A percentile compares a stretch with the other conserved stretches of the same genome.
Evolutionary conservation across 2,329 filamentous ascomycete genomes (phyloP).

Genomic region (Xylaria sp.): DNA sequence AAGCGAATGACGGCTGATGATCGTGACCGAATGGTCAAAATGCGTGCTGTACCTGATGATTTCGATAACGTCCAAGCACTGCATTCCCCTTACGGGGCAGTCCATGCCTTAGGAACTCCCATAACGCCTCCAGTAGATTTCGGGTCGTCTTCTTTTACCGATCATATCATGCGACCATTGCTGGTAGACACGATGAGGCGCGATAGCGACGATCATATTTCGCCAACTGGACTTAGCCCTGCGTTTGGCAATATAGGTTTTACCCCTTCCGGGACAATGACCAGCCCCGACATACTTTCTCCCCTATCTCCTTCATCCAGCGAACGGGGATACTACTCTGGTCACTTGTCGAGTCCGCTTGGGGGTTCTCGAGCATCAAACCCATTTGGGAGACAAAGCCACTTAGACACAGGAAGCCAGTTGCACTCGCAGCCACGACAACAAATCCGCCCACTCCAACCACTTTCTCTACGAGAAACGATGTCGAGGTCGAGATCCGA

Average conservation of each 20-base stretch:
- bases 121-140: conserved; percentile 57
- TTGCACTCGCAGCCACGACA: conserved; percentile 53
- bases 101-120: conserved; percentile 57
- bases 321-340: conserved; percentile 60
- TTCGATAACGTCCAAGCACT: conserved; percentile 74
- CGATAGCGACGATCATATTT: conserved; percentile 68
- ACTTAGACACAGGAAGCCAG: conserved; percentile 53
- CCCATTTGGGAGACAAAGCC: conserved; percentile 57
- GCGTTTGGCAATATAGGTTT: conserved; percentile 72
- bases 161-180: conserved; percentile 69
- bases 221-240: conserved; percentile 69
- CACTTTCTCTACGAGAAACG: conserved; percentile 63
- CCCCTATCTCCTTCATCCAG: conserved; percentile 60
- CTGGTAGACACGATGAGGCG: conserved; percentile 72
- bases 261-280: conserved; percentile 57
- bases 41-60: conserved; percentile 72
- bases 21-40: conserved; percentile 73
- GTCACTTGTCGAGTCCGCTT: conserved; percentile 54
- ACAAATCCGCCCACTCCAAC: conserved; percentile 59
- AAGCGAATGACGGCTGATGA: conserved; percentile 74
- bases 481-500: conserved; percentile 63
- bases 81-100: conserved; percentile 70
- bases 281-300: conserved; percentile 60
- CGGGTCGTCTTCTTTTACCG: conserved; percentile 55
- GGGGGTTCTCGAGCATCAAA: conserved; percentile 57